These are phyloP conservation scores for Afroboletus lepidellus DNA, from an alignment of 1,284 basidiomycete genomes.

Conservation along the genomic window DNA sequence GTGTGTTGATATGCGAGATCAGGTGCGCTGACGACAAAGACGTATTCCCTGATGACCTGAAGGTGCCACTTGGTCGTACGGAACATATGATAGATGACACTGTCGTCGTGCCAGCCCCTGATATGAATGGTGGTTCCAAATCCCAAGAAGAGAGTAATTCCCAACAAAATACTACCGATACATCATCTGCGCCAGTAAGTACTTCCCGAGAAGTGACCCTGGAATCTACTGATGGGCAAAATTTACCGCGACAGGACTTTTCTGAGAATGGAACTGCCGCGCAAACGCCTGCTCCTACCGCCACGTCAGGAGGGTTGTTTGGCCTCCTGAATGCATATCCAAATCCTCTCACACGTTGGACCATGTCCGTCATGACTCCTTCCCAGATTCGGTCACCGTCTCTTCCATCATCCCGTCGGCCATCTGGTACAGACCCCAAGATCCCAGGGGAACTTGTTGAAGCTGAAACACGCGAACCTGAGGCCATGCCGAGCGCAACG, in stretches of 20 bases:
- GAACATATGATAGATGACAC: slow-evolving; percentile 51
- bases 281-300: slow-evolving; percentile 8
- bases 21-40: slow-evolving; percentile 38
- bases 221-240: neutral
- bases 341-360: slow-evolving; percentile 41
- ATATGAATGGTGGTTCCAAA: slow-evolving; percentile 30
- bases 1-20: slow-evolving; percentile 25
- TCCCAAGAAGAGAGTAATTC: slow-evolving; percentile 32
- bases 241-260: slow-evolving; percentile 18
- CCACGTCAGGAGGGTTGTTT: slow-evolving; percentile 35
- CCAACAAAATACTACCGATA: slow-evolving; percentile 23
- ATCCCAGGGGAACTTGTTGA: slow-evolving; percentile 25
- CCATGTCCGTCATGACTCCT: slow-evolving; percentile 12
- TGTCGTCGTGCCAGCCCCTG: slow-evolving; percentile 14
- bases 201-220: neutral
- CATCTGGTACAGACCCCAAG: slow-evolving; percentile 20
- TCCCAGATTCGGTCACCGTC: slow-evolving; percentile 20
- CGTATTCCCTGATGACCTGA: slow-evolving; percentile 59
- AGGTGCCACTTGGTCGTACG: slow-evolving; percentile 61
- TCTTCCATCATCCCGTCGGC: slow-evolving; percentile 25
- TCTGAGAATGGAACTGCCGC: slow-evolving; percentile 29
- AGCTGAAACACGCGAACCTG: slow-evolving; percentile 12
- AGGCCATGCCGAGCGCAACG: neutral
- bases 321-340: slow-evolving; percentile 48
- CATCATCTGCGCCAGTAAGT: slow-evolving; percentile 21